Base-by-base conservation (phyloP, 257 asterid species). In the Solanum sejunctum region DNA sequence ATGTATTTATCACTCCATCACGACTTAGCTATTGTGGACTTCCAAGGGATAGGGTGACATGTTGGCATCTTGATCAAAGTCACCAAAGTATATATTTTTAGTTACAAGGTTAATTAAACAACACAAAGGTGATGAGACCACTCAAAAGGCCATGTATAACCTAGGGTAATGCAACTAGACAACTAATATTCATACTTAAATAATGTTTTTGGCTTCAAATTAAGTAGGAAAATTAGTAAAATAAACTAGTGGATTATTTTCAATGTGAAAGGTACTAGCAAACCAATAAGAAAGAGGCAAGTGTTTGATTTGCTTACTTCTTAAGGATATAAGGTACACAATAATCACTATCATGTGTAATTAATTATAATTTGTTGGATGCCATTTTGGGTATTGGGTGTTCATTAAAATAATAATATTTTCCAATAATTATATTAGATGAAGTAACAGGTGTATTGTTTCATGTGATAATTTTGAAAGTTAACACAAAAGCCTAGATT, bases 131-230 rank as follows among this genome's bases (percentile, higher is more conserved):
- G 56, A 84, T 52, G 9, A 58, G 13, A 15, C 51, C 80, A 71
- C 61, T 75, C n/a, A 49, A 49, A 13, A 12, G 87, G 95, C 91
- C 98, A 95, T 97, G 96, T 92, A 89, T 66, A 32, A 41, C 87
- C 83, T 54, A 71, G 49, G 41, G 1, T 75, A 58, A 82, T 82
- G 87, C 71, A 86, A 87, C 55, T 84, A 81, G 88, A 75, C 86
- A 88, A 63, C 28, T 69, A 66, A 66, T 54, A 69, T 80, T 51
- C 83, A 81, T 26, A 45, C 45, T 36, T 39, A 84, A 84, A 86
- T 84, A 75, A n/a, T 12, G 16, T 82, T 12, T 81, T 60, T 41
- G 7, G 39, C 41, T 8, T 16, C 60, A 81, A 81, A 32, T 57
- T 21, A 82, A 43, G 71, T 61, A 61, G 16, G 11, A 47, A 58